Conservation (phyloP, 371 early-diverging fungal genomes). For the Mucor sp. region DNA sequence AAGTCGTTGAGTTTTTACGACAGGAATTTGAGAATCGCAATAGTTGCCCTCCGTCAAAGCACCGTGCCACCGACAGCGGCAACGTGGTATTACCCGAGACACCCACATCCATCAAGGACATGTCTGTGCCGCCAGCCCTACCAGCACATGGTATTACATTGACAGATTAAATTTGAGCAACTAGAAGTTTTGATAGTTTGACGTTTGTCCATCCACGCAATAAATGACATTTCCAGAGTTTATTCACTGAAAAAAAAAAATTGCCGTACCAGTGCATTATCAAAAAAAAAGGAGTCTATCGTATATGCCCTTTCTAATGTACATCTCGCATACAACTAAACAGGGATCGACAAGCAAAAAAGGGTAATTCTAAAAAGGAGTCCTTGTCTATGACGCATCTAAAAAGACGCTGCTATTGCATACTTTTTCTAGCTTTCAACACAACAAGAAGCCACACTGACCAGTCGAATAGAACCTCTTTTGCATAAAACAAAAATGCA, state of each 20-base stretch:
- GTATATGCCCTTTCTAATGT: neutral
- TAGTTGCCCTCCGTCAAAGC: neutral
- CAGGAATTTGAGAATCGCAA: conserved; percentile 27
- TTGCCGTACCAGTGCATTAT: too few species aligned
- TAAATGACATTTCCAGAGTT: neutral
- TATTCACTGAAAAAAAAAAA: neutral
- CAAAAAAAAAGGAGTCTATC: neutral
- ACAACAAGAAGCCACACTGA: conserved; percentile 65
- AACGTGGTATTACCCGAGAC: neutral
- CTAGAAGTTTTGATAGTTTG: neutral
- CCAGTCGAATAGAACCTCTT: conserved; percentile 79
- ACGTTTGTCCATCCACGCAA: too few species aligned
- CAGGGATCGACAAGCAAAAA: neutral
- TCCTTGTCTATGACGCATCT: neutral
- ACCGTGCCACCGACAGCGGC: neutral
- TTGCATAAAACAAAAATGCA: conserved; percentile 91
- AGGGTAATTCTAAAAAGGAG: neutral
- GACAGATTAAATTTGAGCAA: neutral
- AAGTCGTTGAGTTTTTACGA: conserved; percentile 35
- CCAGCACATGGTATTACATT: neutral
- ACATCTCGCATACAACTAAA: neutral
- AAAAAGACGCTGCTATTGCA: neutral
- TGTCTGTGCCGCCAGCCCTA: neutral
- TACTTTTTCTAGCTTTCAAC: conserved; percentile 36
- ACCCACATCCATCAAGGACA: neutral